Percentiles rank a stretch among this genome's conserved stretches.
Evolutionary conservation across 371 early-diverging fungal species (phyloP).

Genomic region (Apophysomyces variabilis): DNA sequence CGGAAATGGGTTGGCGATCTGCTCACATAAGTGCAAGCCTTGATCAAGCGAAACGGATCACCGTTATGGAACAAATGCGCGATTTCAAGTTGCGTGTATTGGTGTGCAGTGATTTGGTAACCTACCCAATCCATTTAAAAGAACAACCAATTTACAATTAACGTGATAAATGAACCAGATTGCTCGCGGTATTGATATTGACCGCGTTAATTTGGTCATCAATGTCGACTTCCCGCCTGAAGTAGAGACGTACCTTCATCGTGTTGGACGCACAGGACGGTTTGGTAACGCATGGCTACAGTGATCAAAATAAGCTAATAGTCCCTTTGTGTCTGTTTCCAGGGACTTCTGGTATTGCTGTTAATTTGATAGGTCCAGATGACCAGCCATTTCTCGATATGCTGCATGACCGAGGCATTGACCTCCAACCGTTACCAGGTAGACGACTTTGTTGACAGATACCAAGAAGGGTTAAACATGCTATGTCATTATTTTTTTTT

Average conservation of each 20-base stretch:
- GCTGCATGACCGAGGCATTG: constrained; percentile 25
- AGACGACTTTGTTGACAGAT: not conserved
- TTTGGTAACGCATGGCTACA: constrained; percentile 69
- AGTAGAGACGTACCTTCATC: constrained; percentile 96
- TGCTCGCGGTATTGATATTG: constrained; percentile 98
- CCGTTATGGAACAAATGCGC: constrained; percentile 67
- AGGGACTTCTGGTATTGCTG: constrained; percentile 56
- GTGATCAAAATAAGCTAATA: not conserved
- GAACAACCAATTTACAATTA: too few species aligned
- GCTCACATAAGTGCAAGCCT: constrained; percentile 59
- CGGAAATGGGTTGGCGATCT: constrained; percentile 62
- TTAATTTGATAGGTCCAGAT: constrained; percentile 40
- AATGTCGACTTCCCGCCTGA: constrained; percentile 95
- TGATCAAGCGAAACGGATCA: constrained; percentile 62
- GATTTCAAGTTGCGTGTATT: constrained; percentile 72
- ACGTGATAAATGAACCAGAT: constrained; percentile 39
- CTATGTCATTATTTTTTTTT: too few species aligned
- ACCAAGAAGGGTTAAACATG: not conserved
- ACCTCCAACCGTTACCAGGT: constrained; percentile 40
- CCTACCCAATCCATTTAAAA: not conserved
- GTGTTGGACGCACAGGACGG: constrained; percentile 99
- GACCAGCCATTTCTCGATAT: constrained; percentile 32
- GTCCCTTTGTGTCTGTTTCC: not conserved
- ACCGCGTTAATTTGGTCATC: constrained; percentile 96
- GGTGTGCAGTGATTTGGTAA: constrained; percentile 79